These are phyloP conservation scores for Candida loeiensis DNA, from an alignment of 805 yeast species.

Conservation along the genomic window DNA sequence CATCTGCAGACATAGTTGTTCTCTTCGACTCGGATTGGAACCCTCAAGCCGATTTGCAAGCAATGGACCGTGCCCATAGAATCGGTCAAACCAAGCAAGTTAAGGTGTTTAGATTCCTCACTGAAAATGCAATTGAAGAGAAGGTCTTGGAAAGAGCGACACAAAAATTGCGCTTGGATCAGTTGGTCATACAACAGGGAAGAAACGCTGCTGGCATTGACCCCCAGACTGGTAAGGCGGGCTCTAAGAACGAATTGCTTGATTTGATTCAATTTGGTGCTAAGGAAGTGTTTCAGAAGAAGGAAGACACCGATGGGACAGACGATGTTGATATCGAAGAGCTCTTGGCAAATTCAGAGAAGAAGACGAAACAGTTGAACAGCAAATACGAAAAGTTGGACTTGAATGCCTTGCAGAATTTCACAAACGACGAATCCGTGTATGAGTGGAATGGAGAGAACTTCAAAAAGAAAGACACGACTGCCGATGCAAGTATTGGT, in stretches of 20 bases:
- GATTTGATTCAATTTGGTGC: constrained; percentile 87
- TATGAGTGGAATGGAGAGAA: constrained; percentile 89
- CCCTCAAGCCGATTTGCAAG: constrained; percentile 86
- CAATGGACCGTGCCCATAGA: constrained; percentile 88
- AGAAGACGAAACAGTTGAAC: constrained; percentile 58
- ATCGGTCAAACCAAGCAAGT: constrained; percentile 86
- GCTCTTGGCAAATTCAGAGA: constrained; percentile 57
- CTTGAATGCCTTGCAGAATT: constrained; percentile 73
- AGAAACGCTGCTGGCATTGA: constrained; percentile 36
- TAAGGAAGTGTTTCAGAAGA: constrained; percentile 49
- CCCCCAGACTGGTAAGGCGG: constrained; percentile 27
- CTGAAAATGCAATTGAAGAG: constrained; percentile 82
- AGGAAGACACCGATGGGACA: constrained; percentile 30
- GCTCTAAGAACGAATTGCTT: constrained; percentile 67
- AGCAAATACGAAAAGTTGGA: constrained; percentile 65
- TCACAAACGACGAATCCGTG: constrained; percentile 62
- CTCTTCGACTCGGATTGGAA: constrained; percentile 84
- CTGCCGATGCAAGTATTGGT: constrained; percentile 46
- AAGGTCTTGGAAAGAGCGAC: constrained; percentile 79
- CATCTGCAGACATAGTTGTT: constrained; percentile 76
- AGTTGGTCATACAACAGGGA: constrained; percentile 79
- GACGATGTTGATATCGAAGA: constrained; percentile 58
- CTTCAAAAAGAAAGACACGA: constrained; percentile 61
- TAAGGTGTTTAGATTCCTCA: constrained; percentile 69
- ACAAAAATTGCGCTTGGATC: constrained; percentile 74